These are phyloP conservation scores for Themeda triandra DNA, from an alignment of 176 grass and related monocot species.

Conservation along the genomic window DNA sequence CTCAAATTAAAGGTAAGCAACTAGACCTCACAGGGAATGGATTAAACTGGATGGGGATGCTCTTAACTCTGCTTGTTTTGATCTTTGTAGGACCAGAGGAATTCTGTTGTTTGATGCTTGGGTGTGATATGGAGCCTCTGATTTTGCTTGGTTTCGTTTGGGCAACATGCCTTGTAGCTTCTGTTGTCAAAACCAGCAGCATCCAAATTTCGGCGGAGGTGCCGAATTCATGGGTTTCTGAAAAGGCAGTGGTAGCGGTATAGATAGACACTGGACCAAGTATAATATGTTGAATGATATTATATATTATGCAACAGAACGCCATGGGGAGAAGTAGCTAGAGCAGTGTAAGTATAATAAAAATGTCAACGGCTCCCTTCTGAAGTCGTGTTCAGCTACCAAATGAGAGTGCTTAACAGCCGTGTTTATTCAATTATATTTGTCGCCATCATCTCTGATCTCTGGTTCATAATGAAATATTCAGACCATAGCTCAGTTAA, in stretches of 20 bases:
- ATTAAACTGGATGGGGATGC: background rate
- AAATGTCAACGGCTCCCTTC: slow-evolving; percentile 12
- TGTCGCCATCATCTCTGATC: background rate
- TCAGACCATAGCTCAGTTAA: background rate
- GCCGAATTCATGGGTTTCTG: slow-evolving; percentile 4
- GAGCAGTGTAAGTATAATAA: background rate
- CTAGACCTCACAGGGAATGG: background rate
- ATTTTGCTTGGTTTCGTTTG: background rate
- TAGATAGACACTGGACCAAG: no score
- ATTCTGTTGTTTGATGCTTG: slow-evolving; percentile 1
- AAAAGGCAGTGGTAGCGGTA: background rate
- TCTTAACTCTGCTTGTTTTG: background rate
- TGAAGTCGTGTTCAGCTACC: background rate
- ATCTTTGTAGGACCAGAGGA: background rate
- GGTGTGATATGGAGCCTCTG: slow-evolving; percentile 1
- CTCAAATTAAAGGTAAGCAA: background rate
- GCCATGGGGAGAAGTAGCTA: background rate
- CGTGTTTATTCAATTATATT: background rate
- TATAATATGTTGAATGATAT: background rate
- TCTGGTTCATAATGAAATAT: slow-evolving; percentile 5
- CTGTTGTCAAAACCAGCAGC: background rate
- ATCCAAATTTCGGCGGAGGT: background rate
- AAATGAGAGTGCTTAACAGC: background rate
- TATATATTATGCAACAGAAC: background rate
- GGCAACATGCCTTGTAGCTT: background rate